These are phyloP conservation scores for Choanephora cucurbitarum DNA, from an alignment of 371 early-diverging fungal species.

Conservation along the genomic window DNA sequence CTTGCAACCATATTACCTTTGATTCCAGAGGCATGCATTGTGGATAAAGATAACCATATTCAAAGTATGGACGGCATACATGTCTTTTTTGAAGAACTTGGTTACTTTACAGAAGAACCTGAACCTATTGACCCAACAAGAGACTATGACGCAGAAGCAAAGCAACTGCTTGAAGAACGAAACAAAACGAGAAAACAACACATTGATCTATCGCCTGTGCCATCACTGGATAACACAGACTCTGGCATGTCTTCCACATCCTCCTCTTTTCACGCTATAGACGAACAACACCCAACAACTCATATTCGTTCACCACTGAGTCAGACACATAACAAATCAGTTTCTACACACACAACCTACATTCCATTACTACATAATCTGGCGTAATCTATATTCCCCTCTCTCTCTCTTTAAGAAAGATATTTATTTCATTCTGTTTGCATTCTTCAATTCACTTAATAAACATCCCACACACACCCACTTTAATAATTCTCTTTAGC, in stretches of 20 bases:
- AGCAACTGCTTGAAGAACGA: slow-evolving; percentile 22
- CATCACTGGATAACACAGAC: slow-evolving; percentile 27
- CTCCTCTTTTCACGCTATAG: slow-evolving; percentile 19
- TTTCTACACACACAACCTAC: not conserved
- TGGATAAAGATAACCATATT: slow-evolving; percentile 33
- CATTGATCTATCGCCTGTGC: slow-evolving; percentile 27
- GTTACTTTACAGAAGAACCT: slow-evolving; percentile 36
- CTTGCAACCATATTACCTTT: slow-evolving; percentile 29
- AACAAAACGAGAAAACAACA: slow-evolving; percentile 29
- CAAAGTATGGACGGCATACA: slow-evolving; percentile 15
- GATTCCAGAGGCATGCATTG: slow-evolving; percentile 28
- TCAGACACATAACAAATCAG: not conserved
- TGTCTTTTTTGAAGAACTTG: slow-evolving; percentile 39
- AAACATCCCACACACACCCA: not conserved
- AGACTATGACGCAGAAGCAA: slow-evolving; percentile 39
- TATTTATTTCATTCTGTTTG: slow-evolving; percentile 4
- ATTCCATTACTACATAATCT: too few species aligned
- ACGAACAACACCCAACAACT: slow-evolving; percentile 4
- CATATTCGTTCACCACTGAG: slow-evolving; percentile 10
- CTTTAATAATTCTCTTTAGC: slow-evolving; percentile 63
- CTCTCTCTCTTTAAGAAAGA: not conserved
- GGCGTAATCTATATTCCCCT: not conserved
- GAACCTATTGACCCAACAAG: slow-evolving; percentile 38
- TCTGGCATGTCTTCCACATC: slow-evolving; percentile 25
- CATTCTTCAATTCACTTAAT: not conserved